Evolutionary conservation across 1,284 basidiomycete genomes (phyloP), one percentile per base, ranked within the genome.

Genomic region (Ustilago nuda): DNA sequence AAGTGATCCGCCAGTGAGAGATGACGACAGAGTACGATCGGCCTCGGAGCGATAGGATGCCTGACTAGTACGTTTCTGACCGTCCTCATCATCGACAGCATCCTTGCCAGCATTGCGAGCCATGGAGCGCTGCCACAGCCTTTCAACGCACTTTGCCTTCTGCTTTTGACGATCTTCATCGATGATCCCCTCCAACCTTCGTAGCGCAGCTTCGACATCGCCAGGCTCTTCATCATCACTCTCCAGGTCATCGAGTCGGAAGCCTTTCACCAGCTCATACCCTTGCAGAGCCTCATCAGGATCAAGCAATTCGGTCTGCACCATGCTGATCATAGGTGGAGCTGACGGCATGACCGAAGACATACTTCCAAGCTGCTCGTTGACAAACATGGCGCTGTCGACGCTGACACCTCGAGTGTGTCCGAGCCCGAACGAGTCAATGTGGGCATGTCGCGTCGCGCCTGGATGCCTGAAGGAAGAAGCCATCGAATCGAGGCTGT

Each of bases 221-320:
- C 82, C 82, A 9, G 81, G 72, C 45, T 81, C 82, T 19, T 80
- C 79, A 41, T 82, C 82, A 48, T 80, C 78, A 53, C 76, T 79
- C n/a, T 82, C 80, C 17, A 78, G 57, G 41, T 68, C 79, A 35
- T 81, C 68, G 36, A 84, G 54, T 2, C 68, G 64, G 70, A 84
- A 84, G 33, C 82, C 82, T 35, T 80, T 77, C 66, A 84, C 81
- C 8, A 84, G 73, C 66, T 82, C 81, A 65, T 81, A 82, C 35
- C 81, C 81, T 39, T 71, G 73, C 46, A 84, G 51, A 8, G 79
- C 81, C 61, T 82, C 81, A 36, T 84, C 82, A 3, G 81, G 78
- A 50, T 82, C 82, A 7, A 84, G 66, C 77, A 83, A 59, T 46
- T 83, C 82, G 13, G 79, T 72, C 23, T 78, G 72, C 23, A 81